Percentiles rank a stretch among this genome's conserved stretches.
phyloP scores from a whole-genome alignment of 495 filamentous ascomycete genomes.

The Coniosporium apollinis region DNA sequence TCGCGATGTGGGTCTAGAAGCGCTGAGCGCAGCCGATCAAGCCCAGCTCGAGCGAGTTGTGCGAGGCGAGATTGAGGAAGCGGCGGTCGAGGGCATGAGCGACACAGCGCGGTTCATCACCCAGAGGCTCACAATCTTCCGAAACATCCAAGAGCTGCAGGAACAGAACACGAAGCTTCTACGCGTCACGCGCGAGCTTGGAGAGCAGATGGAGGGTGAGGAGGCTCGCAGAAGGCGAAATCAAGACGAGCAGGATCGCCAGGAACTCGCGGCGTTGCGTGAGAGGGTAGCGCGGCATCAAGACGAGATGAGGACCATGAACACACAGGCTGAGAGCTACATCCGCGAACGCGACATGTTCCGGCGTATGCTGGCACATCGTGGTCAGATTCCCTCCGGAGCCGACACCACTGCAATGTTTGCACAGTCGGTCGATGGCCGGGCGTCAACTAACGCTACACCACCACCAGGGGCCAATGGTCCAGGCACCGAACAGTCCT shows the following conservation, averaged over 20 bases:
- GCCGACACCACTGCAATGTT: conserved; percentile 35
- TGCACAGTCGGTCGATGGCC: conserved; percentile 40
- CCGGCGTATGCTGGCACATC: conserved; percentile 71
- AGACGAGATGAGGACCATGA: conserved; percentile 62
- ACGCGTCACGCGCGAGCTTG: conserved; percentile 62
- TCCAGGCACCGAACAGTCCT: conserved; percentile 28
- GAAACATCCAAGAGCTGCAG: conserved; percentile 67
- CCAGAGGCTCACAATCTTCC: conserved; percentile 65
- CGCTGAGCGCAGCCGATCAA: conserved; percentile 47
- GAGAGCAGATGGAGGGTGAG: conserved; percentile 77
- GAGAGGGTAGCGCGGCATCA: conserved; percentile 42
- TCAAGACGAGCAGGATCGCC: conserved; percentile 51
- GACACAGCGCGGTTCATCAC: conserved; percentile 79
- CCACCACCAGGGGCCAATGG: conserved; percentile 20
- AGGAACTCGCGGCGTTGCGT: conserved; percentile 53
- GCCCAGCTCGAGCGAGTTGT: conserved; percentile 55
- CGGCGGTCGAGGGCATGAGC: conserved; percentile 49
- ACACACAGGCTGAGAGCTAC: conserved; percentile 73
- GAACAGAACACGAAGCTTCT: conserved; percentile 75
- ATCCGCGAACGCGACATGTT: conserved; percentile 94
- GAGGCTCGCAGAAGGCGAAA: conserved; percentile 57
- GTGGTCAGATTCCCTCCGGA: conserved; percentile 43
- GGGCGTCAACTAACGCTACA: conserved; percentile 26
- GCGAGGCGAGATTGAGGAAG: conserved; percentile 42
- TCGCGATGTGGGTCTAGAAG: conserved; percentile 58